These are phyloP conservation scores for Blastobotrys persicus DNA, from an alignment of 1,139 yeast genomes.

Conservation along the genomic window DNA sequence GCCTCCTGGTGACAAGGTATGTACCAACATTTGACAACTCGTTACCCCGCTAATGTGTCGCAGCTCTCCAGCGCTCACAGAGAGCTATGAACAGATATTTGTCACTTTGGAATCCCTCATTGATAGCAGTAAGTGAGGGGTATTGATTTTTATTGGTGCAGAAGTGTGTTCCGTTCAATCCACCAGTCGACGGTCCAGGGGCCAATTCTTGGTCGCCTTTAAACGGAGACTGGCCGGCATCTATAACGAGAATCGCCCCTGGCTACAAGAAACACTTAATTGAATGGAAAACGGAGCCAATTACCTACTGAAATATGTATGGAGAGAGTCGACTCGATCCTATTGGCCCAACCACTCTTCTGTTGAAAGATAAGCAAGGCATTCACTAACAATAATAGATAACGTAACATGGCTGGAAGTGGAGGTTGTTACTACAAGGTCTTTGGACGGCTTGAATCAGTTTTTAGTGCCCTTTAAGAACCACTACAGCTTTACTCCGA, in stretches of 20 bases:
- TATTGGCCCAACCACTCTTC: neutral
- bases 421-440: constrained; percentile 6
- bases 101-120: constrained; percentile 2
- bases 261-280: neutral
- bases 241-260: neutral
- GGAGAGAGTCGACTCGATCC: neutral
- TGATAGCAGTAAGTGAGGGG: constrained; percentile 1
- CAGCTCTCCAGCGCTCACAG: constrained; percentile 1
- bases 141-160: neutral
- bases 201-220: neutral
- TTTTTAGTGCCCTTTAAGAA: constrained; percentile 6
- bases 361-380: neutral
- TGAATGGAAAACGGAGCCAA: neutral
- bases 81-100: neutral
- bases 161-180: neutral
- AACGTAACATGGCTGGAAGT: constrained; percentile 5
- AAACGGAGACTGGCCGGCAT: neutral
- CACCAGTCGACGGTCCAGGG: neutral
- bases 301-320: neutral
- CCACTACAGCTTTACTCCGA: constrained; percentile 1
- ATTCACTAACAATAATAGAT: neutral
- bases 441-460: constrained; percentile 1
- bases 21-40: neutral
- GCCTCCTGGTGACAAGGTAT: constrained; percentile 1
- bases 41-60: neutral